These are phyloP conservation scores for Coniochaeta sp. DNA, from an alignment of 2,329 filamentous ascomycete species.

Conservation along the genomic window DNA sequence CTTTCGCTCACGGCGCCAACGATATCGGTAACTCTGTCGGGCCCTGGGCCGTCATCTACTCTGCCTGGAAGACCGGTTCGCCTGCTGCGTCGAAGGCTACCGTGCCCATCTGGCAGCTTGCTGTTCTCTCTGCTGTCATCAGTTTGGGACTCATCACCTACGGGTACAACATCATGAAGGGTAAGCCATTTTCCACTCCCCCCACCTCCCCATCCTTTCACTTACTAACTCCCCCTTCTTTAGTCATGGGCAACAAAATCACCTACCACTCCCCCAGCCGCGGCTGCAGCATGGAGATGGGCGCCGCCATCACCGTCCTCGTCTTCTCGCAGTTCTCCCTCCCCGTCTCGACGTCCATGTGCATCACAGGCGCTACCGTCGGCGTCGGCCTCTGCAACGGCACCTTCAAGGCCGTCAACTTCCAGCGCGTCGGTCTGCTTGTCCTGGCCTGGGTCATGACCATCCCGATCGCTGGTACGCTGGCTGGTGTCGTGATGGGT, in stretches of 20 bases:
- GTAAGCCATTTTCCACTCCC: conserved; percentile 30
- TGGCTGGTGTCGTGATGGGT: conserved; percentile 45
- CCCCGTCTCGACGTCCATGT: conserved; percentile 72
- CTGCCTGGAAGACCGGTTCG: conserved; percentile 57
- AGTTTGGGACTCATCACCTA: conserved; percentile 65
- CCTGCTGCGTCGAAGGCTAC: conserved; percentile 54
- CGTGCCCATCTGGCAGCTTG: conserved; percentile 71
- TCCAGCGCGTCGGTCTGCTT: conserved; percentile 62
- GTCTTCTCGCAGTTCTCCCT: conserved; percentile 70
- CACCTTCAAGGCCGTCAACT: conserved; percentile 66
- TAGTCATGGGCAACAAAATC: conserved; percentile 76
- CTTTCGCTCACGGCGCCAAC: conserved; percentile 71
- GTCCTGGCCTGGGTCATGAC: conserved; percentile 61
- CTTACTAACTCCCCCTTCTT: conserved; percentile 9
- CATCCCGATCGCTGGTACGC: conserved; percentile 53
- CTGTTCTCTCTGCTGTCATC: conserved; percentile 57
- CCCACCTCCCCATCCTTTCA: not conserved
- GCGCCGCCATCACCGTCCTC: conserved; percentile 68
- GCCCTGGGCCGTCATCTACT: conserved; percentile 64
- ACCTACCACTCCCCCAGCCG: conserved; percentile 57
- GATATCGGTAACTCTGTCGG: conserved; percentile 68
- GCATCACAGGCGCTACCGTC: conserved; percentile 72
- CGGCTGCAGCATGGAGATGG: conserved; percentile 70
- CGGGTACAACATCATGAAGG: conserved; percentile 81
- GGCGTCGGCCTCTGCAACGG: conserved; percentile 75